Evolutionary conservation across 208 protist genomes (phyloP), one percentile per base, ranked within the genome.

Genomic region (Wallacemonas sp.): DNA sequence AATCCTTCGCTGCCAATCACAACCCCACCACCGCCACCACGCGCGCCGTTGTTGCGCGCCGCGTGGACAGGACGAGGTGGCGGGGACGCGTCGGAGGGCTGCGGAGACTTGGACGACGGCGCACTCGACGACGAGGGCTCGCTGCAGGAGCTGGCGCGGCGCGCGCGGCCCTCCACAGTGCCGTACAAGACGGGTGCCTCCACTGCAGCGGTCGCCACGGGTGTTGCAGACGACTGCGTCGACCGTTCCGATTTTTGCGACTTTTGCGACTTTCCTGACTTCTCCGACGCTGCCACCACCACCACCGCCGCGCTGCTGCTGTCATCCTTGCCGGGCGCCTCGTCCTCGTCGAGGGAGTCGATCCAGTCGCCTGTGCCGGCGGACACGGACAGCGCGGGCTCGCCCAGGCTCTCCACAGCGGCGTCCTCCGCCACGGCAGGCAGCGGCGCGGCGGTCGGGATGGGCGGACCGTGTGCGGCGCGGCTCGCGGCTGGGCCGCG

Each of bases 161-260:
- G 52, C 28, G 52, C 52, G 32, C 52, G 52, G 52, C 52, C 52
- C n/a, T 49, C 39, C 22, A 45, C 57, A 5, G 39, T 49, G 57
- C 41, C 41, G 39, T 49, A 45, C 5, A 49, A 4, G 20, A 42
- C 54, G 10, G 54, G 54, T 33, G 28, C 36, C 36, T 39, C 36
- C n/a, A n/a, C n/a, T n/a, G n/a, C n/a, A n/a, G n/a, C n/a, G n/a
- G n/a, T n/a, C n/a, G n/a, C n/a, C n/a, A n/a, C n/a, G n/a, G n/a
- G 38, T 42, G 10, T 42, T 42, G 38, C 38, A 42, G n/a, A n/a
- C n/a, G n/a, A n/a, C n/a, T n/a, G n/a, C n/a, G n/a, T n/a, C n/a
- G n/a, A n/a, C n/a, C n/a, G n/a, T n/a, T n/a, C n/a, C n/a, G n/a
- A n/a, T n/a, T n/a, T n/a, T n/a, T n/a, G n/a, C n/a, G n/a, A n/a